A percentile compares a stretch with the other conserved stretches of the same genome.
phyloP scores from a whole-genome alignment of 371 early-diverging fungal genomes.

The Haplosporangium sp. region DNA sequence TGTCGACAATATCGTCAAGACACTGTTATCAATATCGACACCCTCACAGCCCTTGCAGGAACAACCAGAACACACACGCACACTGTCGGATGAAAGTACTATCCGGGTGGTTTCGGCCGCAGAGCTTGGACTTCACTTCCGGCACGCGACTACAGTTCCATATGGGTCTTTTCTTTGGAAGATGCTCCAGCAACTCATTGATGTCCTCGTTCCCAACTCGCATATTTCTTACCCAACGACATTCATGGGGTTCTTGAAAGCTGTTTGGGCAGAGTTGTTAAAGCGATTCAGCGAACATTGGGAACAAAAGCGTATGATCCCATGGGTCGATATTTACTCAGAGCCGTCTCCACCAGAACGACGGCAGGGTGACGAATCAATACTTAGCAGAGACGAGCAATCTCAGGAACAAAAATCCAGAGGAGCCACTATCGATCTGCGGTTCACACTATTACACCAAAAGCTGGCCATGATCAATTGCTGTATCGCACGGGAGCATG shows the following conservation, averaged over 20 bases:
- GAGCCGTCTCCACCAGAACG: constrained; percentile 2
- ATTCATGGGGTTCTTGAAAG: constrained; percentile 70
- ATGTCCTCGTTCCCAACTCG: constrained; percentile 60
- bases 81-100: neutral
- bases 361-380: constrained; percentile 23
- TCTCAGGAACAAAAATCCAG: constrained; percentile 13
- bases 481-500: constrained; percentile 72
- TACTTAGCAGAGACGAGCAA: neutral
- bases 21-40: constrained; percentile 7
- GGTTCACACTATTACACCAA: constrained; percentile 82
- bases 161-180: constrained; percentile 78
- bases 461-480: constrained; percentile 94
- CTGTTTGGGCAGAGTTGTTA: constrained; percentile 73
- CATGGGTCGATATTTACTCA: constrained; percentile 59
- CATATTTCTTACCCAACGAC: constrained; percentile 59
- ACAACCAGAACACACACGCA: neutral
- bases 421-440: constrained; percentile 71
- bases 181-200: constrained; percentile 64
- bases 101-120: constrained; percentile 41
- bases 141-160: constrained; percentile 69
- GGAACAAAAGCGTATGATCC: constrained; percentile 69
- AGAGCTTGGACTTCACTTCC: constrained; percentile 61
- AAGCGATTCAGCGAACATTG: constrained; percentile 73
- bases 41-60: neutral
- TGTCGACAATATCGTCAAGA: constrained; percentile 37